A percentile compares a stretch with the other conserved stretches of the same genome.
These are phyloP conservation scores for Geosiphon pyriformis DNA, from an alignment of 192 early-diverging fungal genomes.

Conservation along the genomic window DNA sequence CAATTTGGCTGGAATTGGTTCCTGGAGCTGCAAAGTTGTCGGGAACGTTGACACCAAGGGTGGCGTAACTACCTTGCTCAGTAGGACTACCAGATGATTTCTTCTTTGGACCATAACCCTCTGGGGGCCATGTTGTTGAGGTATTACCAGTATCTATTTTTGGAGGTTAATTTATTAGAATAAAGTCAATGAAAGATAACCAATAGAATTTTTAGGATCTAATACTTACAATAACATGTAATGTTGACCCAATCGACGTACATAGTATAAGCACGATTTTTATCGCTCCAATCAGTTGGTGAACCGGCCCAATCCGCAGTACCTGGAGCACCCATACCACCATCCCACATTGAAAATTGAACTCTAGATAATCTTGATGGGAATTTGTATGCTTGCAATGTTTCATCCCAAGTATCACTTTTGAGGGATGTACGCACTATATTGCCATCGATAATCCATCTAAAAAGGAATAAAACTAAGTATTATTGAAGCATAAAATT, in stretches of 20 bases:
- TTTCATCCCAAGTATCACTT: slow-evolving; percentile 18
- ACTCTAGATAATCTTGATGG: slow-evolving; percentile 46
- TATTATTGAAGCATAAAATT: slow-evolving; percentile 1
- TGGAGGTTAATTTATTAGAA: background rate
- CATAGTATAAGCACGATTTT: slow-evolving; percentile 38
- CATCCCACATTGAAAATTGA: slow-evolving; percentile 63
- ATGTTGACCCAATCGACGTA: slow-evolving; percentile 37
- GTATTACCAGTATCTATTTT: slow-evolving; percentile 11
- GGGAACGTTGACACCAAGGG: slow-evolving; percentile 13
- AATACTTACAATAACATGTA: slow-evolving; percentile 6
- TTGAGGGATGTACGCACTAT: slow-evolving; percentile 29
- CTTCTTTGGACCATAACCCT: slow-evolving; percentile 32
- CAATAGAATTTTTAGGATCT: background rate
- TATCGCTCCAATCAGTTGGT: slow-evolving; percentile 48
- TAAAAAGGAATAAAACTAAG: slow-evolving; percentile 5
- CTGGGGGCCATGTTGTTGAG: slow-evolving; percentile 29
- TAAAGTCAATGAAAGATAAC: background rate
- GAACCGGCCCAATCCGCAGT: slow-evolving; percentile 52
- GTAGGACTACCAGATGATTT: background rate
- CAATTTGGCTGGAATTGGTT: background rate
- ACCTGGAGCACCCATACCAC: slow-evolving; percentile 46
- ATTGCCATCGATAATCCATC: slow-evolving; percentile 32
- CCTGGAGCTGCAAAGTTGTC: background rate
- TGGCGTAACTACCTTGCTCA: slow-evolving; percentile 14
- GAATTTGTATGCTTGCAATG: slow-evolving; percentile 34